Evolutionary conservation across 306 rosid species (phyloP), one percentile per base, ranked within the genome.

Genomic region (Cicer bijugum): DNA sequence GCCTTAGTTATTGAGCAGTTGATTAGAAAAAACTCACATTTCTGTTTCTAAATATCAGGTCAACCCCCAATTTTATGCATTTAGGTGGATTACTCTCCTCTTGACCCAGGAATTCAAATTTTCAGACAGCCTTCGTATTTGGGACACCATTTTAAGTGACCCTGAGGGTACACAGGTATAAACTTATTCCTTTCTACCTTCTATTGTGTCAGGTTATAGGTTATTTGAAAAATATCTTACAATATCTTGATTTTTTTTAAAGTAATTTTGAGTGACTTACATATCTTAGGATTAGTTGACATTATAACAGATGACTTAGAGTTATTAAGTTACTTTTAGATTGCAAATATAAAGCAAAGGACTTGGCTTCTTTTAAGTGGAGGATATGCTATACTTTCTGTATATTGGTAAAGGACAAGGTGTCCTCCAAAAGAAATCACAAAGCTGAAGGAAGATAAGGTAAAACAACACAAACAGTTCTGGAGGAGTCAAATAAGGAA

Each of bases 41-140:
- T 80, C 28, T 76, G 56, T 11, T 80, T 66, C 77, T 37, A 51
- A 82, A 79, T 86, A 52, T 64, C 86, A 93, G 98, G 98, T 93
- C 87, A 91, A 93, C 76, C 98, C 98, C 74, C 98, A 91, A 64
- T 93, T 69, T 80, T 92, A 90, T 81, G 92, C 97, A 48, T 92
- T 92, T 90, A 82, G 97, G 88, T 92, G 97, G 97, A 90, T 92
- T 85, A 90, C 96, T 38, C 96, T 92, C 68, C 92, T 92, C 69
- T 82, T 92, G 82, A 90, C 97, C n/a, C 97, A 80, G 80, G 97
- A 92, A 64, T 92, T 90, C 86, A 85, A 81, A 85, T 93, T 93
- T 81, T 81, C 90, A 6, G 97, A 92, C 72, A 86, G 81, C 81
- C 90, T 90, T 74, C 92, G 85, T 71, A 88, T 92, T 53, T 92